Conservation (phyloP, 2,329 filamentous ascomycete genomes). For the Peltaster fructicola region DNA sequence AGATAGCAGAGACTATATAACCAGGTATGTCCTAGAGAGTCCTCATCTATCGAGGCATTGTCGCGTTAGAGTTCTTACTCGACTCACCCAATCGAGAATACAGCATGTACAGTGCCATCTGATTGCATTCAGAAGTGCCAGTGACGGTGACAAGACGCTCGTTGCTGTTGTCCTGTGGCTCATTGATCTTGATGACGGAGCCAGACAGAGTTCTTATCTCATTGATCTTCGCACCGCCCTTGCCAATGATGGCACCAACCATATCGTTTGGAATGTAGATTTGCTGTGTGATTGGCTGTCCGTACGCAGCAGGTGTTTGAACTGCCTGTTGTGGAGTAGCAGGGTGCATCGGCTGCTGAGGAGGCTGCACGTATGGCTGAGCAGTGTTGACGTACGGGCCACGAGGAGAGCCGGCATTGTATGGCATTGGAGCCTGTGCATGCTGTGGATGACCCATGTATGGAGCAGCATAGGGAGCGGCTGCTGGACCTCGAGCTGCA, state of each 20-base stretch:
- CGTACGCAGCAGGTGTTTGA: slow-evolving; percentile 40
- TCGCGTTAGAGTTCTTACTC: slow-evolving; percentile 24
- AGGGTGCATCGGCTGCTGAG: slow-evolving; percentile 39
- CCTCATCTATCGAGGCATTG: slow-evolving; percentile 14
- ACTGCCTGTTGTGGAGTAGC: slow-evolving; percentile 60
- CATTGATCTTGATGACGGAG: slow-evolving; percentile 99
- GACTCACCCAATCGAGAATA: slow-evolving; percentile 82
- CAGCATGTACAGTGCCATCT: slow-evolving; percentile 99
- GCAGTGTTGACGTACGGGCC: slow-evolving; percentile 62
- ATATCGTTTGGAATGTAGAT: slow-evolving; percentile 99
- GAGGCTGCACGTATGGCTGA: slow-evolving; percentile 43
- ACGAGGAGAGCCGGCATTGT: slow-evolving; percentile 48
- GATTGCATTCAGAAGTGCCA: slow-evolving; percentile 93
- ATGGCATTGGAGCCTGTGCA: slow-evolving; percentile 53
- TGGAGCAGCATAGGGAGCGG: slow-evolving; percentile 34
- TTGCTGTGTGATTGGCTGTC: slow-evolving; percentile 83
- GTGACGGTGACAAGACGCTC: slow-evolving; percentile 95
- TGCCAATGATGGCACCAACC: slow-evolving; percentile 98
- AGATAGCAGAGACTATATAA: too few species aligned
- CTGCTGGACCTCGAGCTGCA: slow-evolving; percentile 47
- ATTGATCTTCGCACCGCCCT: slow-evolving; percentile 97
- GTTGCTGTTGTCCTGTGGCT: slow-evolving; percentile 97
- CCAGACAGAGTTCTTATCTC: slow-evolving; percentile 94
- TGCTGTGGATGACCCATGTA: slow-evolving; percentile 45
- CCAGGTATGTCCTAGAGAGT: slow-evolving; percentile 1